Evolutionary conservation across 176 grass and related monocot genomes (phyloP).

Genomic region (Hyparrhenia diplandra): DNA sequence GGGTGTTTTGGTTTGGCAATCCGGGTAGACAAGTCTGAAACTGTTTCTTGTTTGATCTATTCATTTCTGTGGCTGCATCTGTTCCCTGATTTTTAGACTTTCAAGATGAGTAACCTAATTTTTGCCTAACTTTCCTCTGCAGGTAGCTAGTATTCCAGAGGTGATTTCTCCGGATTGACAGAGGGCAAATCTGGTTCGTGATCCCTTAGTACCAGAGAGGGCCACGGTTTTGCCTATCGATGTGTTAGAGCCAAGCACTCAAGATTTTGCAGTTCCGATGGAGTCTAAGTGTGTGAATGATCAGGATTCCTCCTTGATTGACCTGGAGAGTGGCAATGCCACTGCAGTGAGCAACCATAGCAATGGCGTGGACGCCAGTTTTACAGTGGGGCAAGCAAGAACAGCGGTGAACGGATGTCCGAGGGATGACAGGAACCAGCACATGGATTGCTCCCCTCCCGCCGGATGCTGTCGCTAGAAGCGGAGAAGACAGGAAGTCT

Average conservation of each 20-base stretch:
- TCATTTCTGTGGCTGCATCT: not conserved
- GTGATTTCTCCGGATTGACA: not conserved
- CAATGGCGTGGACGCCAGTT: slow-evolving; percentile 24
- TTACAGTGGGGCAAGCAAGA: slow-evolving; percentile 19
- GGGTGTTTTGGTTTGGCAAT: slow-evolving; percentile 19
- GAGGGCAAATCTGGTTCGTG: slow-evolving; percentile 2
- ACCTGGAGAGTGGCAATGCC: slow-evolving; percentile 65
- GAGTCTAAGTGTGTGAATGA: slow-evolving; percentile 40
- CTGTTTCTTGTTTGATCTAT: slow-evolving; percentile 1
- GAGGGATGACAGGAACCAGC: slow-evolving; percentile 35
- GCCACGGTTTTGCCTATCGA: slow-evolving; percentile 15
- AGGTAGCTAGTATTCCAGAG: slow-evolving; percentile 18
- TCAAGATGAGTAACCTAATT: slow-evolving; percentile 22
- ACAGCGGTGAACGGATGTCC: slow-evolving; percentile 10
- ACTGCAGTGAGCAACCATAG: slow-evolving; percentile 23
- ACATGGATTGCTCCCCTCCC: slow-evolving; percentile 6
- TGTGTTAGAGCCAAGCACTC: slow-evolving; percentile 29
- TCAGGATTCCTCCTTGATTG: slow-evolving; percentile 46
- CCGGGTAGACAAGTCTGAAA: slow-evolving; percentile 16
- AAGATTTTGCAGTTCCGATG: slow-evolving; percentile 30
- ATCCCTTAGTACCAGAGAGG: not conserved
- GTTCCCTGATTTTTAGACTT: slow-evolving; percentile 20
- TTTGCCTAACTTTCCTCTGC: slow-evolving; percentile 35
- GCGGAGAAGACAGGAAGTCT: slow-evolving; percentile 38
- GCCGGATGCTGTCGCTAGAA: slow-evolving; percentile 31